Percentiles rank a stretch among this genome's conserved stretches.
Evolutionary conservation across 805 yeast genomes (phyloP).

Genomic region (Geotrichum ghanense): DNA sequence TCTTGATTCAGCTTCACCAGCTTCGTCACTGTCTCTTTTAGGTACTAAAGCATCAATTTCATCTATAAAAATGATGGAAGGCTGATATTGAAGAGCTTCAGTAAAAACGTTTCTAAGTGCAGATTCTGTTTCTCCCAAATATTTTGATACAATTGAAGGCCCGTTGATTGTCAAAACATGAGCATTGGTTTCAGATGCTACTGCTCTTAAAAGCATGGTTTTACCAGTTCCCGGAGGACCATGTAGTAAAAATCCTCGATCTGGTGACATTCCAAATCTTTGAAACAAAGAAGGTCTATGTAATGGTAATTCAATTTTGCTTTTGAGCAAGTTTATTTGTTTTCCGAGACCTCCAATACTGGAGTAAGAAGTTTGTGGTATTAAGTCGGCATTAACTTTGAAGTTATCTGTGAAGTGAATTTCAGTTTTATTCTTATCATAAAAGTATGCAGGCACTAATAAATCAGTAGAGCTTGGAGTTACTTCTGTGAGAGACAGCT

Average conservation of each 20-base stretch:
- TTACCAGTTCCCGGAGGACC: slow-evolving; percentile 99
- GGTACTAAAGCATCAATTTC: slow-evolving; percentile 93
- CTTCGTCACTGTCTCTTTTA: slow-evolving; percentile 66
- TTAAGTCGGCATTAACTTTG: slow-evolving; percentile 10
- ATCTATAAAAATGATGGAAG: slow-evolving; percentile 79
- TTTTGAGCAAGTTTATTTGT: slow-evolving; percentile 49
- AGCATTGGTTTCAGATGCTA: slow-evolving; percentile 65
- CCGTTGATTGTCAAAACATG: slow-evolving; percentile 83
- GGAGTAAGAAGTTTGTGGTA: slow-evolving; percentile 28
- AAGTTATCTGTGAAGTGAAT: slow-evolving; percentile 8
- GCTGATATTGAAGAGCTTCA: slow-evolving; percentile 81
- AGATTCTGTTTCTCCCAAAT: slow-evolving; percentile 87
- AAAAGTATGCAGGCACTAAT: background rate
- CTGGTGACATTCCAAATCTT: slow-evolving; percentile 83
- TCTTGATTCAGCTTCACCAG: slow-evolving; percentile 83
- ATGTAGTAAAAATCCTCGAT: slow-evolving; percentile 83
- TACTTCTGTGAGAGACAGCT: slow-evolving; percentile 25
- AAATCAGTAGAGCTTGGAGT: slow-evolving; percentile 5
- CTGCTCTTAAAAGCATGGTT: slow-evolving; percentile 73
- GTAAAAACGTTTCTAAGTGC: slow-evolving; percentile 69
- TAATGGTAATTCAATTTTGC: slow-evolving; percentile 71
- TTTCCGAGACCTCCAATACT: slow-evolving; percentile 68
- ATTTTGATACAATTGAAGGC: slow-evolving; percentile 84
- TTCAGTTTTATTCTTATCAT: slow-evolving; percentile 8
- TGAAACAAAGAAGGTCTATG: slow-evolving; percentile 65